These are phyloP conservation scores for Cubamyces sp. DNA, from an alignment of 768 basidiomycete genomes.

Conservation along the genomic window DNA sequence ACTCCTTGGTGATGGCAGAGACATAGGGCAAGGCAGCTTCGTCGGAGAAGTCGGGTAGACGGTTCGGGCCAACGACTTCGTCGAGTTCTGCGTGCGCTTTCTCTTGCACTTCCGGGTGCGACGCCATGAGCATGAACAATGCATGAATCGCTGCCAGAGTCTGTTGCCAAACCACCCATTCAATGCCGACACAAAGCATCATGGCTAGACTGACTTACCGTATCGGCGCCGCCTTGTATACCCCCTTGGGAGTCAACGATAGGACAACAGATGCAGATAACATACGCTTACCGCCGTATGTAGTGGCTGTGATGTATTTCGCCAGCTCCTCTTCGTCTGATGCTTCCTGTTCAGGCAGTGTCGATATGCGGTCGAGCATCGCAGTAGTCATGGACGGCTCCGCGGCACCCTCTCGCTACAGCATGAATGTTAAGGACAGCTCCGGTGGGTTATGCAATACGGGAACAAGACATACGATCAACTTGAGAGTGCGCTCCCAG, in stretches of 20 bases:
- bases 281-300: slow-evolving; percentile 16
- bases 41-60: slow-evolving; percentile 23
- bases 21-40: slow-evolving; percentile 27
- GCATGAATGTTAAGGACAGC: neutral
- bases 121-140: slow-evolving; percentile 33
- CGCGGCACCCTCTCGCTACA: slow-evolving; percentile 9
- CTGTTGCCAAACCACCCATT: slow-evolving; percentile 10
- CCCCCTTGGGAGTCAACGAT: too few relatives aligned
- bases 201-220: neutral
- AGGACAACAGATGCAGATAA: too few relatives aligned
- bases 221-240: slow-evolving; percentile 13
- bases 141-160: slow-evolving; percentile 27
- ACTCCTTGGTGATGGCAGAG: slow-evolving; percentile 30
- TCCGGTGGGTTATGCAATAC: neutral
- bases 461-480: slow-evolving; percentile 16
- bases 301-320: slow-evolving; percentile 1
- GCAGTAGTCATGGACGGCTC: slow-evolving; percentile 7
- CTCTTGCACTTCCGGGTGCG: slow-evolving; percentile 32
- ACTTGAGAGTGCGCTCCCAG: slow-evolving; percentile 22
- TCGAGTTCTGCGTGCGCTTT: slow-evolving; percentile 36
- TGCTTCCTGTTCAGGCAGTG: neutral
- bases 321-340: slow-evolving; percentile 4
- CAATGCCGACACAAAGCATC: neutral
- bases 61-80: slow-evolving; percentile 17
- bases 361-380: neutral